Evolutionary conservation across 768 basidiomycete genomes (phyloP), one percentile per base, ranked within the genome.

Genomic region (Lyophyllum semitale): DNA sequence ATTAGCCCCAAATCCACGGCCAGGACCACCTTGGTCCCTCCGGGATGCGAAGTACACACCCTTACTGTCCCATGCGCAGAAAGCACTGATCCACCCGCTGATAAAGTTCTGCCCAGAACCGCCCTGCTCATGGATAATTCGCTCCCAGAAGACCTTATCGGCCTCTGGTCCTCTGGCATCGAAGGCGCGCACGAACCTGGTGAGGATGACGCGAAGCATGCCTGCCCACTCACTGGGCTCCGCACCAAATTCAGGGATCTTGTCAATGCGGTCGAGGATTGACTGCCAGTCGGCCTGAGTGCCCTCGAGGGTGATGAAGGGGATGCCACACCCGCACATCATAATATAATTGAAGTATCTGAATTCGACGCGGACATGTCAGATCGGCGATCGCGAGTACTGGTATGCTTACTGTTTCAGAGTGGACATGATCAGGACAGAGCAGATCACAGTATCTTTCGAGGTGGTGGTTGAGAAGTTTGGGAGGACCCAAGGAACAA

Each of bases 341-440:
- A 73, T 63, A 29, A 59, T 65, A 57, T 73, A 76, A 6, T 61
- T 26, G 62, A 80, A 78, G 53, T 73, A 77, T n/a, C 68, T 55
- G 30, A n/a, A 17, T 8, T 8, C 4, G 13, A n/a, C n/a, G n/a
- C n/a, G n/a, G n/a, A n/a, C n/a, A n/a, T n/a, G n/a, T n/a, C n/a
- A n/a, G n/a, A n/a, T n/a, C n/a, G n/a, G n/a, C n/a, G n/a, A n/a
- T n/a, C 6, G 29, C 11, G 29, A 6, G 6, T 6, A 30, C 29
- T 5, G 5, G 29, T 30, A n/a, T 4, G 32, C 41, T 18, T 26
- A 52, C 43, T 35, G 23, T 54, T 76, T 73, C 63, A 79, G 60
- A 18, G 69, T 73, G 6, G 74, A 67, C 77, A 81, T 80, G 69
- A 78, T 70, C 46, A 73, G 65, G 38, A 76, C 69, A 6, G 76